phyloP scores from a whole-genome alignment of 1,284 basidiomycete genomes.

The Marasmius tenuissimus region DNA sequence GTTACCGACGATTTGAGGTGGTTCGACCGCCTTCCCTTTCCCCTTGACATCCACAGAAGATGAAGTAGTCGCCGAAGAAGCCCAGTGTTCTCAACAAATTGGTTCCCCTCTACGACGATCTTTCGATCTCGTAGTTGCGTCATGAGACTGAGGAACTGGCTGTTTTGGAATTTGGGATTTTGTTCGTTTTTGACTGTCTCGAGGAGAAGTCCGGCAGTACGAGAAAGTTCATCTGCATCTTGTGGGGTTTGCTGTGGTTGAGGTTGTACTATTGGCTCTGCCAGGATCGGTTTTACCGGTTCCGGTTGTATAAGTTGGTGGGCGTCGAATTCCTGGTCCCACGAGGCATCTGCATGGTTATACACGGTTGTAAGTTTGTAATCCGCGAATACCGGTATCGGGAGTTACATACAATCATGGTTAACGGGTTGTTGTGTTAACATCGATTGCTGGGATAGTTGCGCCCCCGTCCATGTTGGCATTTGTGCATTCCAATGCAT shows the following conservation, averaged over 20 bases:
- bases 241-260: slow-evolving; percentile 23
- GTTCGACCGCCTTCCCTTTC: slow-evolving; percentile 53
- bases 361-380: slow-evolving; percentile 1
- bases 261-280: slow-evolving; percentile 22
- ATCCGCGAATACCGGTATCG: slow-evolving; percentile 32
- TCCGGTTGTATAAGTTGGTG: slow-evolving; percentile 43
- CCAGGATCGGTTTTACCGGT: slow-evolving; percentile 20
- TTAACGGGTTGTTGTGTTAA: slow-evolving; percentile 32
- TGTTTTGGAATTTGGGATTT: slow-evolving; percentile 88
- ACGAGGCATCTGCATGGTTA: slow-evolving; percentile 39
- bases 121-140: slow-evolving; percentile 80
- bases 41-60: slow-evolving; percentile 59
- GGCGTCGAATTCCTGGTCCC: slow-evolving; percentile 65
- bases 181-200: slow-evolving; percentile 68
- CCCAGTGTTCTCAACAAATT: slow-evolving; percentile 64
- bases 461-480: slow-evolving; percentile 34
- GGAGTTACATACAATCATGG: slow-evolving; percentile 16
- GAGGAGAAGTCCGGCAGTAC: slow-evolving; percentile 71
- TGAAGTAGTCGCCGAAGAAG: not conserved
- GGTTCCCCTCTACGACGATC: slow-evolving; percentile 81
- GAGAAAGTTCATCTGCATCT: slow-evolving; percentile 68
- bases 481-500: slow-evolving; percentile 32
- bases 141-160: slow-evolving; percentile 88
- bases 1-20: not conserved
- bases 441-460: slow-evolving; percentile 34